phyloP scores from a whole-genome alignment of 192 early-diverging fungal genomes.

The Gryganskiella cystojenkinii region DNA sequence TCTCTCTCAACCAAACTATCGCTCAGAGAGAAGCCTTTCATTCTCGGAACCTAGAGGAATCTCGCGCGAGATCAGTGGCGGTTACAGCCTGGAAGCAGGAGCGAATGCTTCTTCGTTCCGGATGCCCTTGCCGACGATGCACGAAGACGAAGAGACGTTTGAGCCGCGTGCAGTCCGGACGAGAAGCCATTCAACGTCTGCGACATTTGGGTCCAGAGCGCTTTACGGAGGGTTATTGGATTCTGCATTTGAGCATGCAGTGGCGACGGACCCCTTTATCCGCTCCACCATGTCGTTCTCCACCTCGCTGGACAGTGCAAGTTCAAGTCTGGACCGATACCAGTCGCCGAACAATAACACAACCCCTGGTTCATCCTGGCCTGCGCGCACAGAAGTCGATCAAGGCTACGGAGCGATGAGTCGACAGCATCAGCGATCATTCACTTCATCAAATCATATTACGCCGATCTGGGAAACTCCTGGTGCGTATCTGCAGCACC shows the following conservation, averaged over 20 bases:
- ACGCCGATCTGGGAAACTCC: constrained; percentile 39
- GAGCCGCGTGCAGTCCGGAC: constrained; percentile 28
- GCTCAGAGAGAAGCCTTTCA: constrained; percentile 25
- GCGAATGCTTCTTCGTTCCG: constrained; percentile 9
- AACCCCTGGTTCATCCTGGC: constrained; percentile 25
- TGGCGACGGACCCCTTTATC: constrained; percentile 7
- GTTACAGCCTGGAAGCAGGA: constrained; percentile 3
- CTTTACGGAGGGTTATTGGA: constrained; percentile 11
- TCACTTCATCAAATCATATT: constrained; percentile 17
- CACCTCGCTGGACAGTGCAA: neutral
- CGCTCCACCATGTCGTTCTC: neutral
- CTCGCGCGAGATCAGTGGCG: constrained; percentile 2
- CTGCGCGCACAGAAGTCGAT: neutral
- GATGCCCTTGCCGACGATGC: constrained; percentile 18
- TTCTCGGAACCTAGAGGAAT: constrained; percentile 34
- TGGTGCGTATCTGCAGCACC: neutral
- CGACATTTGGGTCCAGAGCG: constrained; percentile 35
- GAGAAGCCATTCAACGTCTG: constrained; percentile 46
- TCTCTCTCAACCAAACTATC: neutral
- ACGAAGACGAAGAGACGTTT: constrained; percentile 35
- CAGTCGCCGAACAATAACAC: constrained; percentile 11
- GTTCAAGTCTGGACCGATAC: constrained; percentile 13
- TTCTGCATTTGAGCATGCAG: neutral
- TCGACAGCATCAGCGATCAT: constrained; percentile 24
- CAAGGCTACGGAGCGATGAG: neutral